Evolutionary conservation across 1,139 yeast genomes (phyloP).

Genomic region (Pichia sp.): DNA sequence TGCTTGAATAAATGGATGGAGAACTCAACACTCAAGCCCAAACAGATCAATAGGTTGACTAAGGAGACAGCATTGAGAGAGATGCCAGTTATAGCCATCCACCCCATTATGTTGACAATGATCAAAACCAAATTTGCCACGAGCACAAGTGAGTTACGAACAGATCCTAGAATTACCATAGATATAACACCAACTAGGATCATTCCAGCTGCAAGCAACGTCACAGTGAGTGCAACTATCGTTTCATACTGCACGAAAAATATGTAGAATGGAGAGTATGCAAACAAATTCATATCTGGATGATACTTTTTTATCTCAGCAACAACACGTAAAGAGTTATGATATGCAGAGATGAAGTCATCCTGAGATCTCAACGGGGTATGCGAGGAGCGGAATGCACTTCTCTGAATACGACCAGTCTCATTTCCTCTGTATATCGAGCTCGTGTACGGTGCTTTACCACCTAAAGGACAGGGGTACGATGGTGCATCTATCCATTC

Average conservation of each 20-base stretch:
- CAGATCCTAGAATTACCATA: slow-evolving; percentile 54
- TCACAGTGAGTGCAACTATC: slow-evolving; percentile 50
- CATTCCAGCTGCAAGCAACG: slow-evolving; percentile 50
- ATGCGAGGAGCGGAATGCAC: slow-evolving; percentile 78
- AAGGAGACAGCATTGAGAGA: slow-evolving; percentile 83
- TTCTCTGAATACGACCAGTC: slow-evolving; percentile 38
- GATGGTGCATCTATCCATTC: slow-evolving; percentile 81
- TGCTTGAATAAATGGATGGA: slow-evolving; percentile 83
- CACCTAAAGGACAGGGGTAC: slow-evolving; percentile 93
- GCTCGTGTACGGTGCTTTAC: slow-evolving; percentile 81
- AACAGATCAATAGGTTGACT: slow-evolving; percentile 83
- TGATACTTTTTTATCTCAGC: slow-evolving; percentile 41
- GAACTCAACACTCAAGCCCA: slow-evolving; percentile 90
- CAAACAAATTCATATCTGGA: slow-evolving; percentile 58
- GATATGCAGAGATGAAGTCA: slow-evolving; percentile 78
- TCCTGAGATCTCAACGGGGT: slow-evolving; percentile 70
- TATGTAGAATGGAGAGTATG: slow-evolving; percentile 88
- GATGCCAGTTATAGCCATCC: slow-evolving; percentile 68
- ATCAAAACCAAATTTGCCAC: slow-evolving; percentile 56
- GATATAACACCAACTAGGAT: slow-evolving; percentile 46
- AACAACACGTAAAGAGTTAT: slow-evolving; percentile 64
- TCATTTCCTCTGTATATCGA: slow-evolving; percentile 40
- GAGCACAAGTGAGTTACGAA: slow-evolving; percentile 50
- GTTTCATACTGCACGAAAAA: slow-evolving; percentile 83
- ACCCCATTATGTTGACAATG: slow-evolving; percentile 67